phyloP scores from a whole-genome alignment of 768 basidiomycete genomes.

The Trametes coccinea region DNA sequence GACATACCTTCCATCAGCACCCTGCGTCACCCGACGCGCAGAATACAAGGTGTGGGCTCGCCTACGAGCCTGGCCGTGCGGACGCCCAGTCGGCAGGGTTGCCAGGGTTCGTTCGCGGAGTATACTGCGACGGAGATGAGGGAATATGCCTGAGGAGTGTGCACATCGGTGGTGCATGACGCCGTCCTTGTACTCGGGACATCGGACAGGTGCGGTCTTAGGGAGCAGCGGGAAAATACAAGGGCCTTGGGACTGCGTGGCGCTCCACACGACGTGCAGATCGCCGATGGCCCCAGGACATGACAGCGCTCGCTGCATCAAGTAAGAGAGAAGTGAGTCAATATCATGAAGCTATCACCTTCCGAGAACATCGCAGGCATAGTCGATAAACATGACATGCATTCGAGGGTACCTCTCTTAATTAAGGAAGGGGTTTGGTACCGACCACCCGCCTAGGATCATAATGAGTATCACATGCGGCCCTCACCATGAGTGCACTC shows the following conservation, averaged over 20 bases:
- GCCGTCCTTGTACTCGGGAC: conserved; percentile 15
- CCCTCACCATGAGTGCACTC: not conserved
- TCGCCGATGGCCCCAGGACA: not conserved
- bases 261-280: not conserved
- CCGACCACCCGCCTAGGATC: not conserved
- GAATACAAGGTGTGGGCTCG: conserved; percentile 18
- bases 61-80: conserved; percentile 4
- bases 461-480: not conserved
- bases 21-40: conserved; percentile 13
- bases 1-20: conserved; percentile 22
- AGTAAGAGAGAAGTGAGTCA: not conserved
- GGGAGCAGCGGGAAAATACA: conserved; percentile 1
- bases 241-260: not conserved
- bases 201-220: conserved; percentile 7
- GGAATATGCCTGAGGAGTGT: not conserved
- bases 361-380: not conserved
- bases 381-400: not conserved
- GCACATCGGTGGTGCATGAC: conserved; percentile 9
- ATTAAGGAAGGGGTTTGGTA: not conserved
- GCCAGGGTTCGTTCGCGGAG: conserved; percentile 13
- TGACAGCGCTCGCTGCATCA: not conserved
- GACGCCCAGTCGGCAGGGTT: not conserved
- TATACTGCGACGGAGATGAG: conserved; percentile 15
- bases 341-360: not conserved
- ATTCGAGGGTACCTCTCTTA: not conserved